Evolutionary conservation across 495 filamentous ascomycete genomes (phyloP), one percentile per base, ranked within the genome.

Genomic region (Aspergillus coremiiformis): DNA sequence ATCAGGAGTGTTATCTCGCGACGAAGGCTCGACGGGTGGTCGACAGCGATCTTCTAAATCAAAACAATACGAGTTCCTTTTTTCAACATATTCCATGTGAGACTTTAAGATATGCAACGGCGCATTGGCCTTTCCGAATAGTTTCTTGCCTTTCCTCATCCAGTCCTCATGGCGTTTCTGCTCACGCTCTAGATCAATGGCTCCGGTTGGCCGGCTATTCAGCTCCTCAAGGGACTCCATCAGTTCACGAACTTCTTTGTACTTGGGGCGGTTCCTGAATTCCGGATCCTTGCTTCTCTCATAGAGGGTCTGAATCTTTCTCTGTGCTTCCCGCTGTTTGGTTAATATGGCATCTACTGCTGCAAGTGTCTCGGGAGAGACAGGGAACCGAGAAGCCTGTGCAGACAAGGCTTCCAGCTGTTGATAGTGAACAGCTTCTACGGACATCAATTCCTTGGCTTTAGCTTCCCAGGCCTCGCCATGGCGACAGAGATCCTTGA

Each of bases 121-220:
- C 3, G 93, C 93, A 65, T 99, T 99, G 3, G 94, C 91, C 69
- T 99, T 99, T 32, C 94, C 94, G 58, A 99, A 99, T 0, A 99
- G 72, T 70, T 97, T 97, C 71, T 99, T 99, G 24, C 93, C 93
- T 58, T 90, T 88, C 37, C 93, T 76, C 93, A 99, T 99, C 93
- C 93, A 99, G 65, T 99, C 94, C 60, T 97, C 93, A 58, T 99
- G 93, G 11, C 89, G 84, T 63, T 91, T 95, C 65, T 95, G 88
- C 63, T 96, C 89, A 57, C 89, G 89, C 62, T 99, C 93, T 20
- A 99, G 77, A 65, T 99, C 93, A 41, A 94, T 76, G 0, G 92
- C 94, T 4, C 93, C 93, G 23, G 76, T 78, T 0, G 93, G 93
- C 61, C 96, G 95, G 61, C 90, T 94, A 54, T 93, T 92, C 10